phyloP scores from a whole-genome alignment of 179 eudicot species.

The Pouteria campechiana region DNA sequence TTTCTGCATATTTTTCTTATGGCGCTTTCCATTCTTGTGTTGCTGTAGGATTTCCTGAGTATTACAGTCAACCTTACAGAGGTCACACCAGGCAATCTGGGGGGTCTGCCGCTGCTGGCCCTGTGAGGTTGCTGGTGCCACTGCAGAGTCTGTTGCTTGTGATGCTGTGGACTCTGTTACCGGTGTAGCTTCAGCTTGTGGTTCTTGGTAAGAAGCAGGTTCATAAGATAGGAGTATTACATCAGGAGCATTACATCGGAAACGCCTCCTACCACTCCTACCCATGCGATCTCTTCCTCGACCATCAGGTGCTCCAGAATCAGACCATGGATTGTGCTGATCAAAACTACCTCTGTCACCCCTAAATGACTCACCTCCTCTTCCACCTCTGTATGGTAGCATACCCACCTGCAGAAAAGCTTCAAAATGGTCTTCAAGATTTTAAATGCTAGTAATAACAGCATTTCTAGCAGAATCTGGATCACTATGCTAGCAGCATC shows the following conservation, averaged over 20 bases:
- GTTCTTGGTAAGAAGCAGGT: not conserved
- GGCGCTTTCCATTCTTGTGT: constrained; percentile 37
- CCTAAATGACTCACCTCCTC: constrained; percentile 11
- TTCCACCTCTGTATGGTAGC: constrained; percentile 11
- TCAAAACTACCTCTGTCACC: constrained; percentile 11
- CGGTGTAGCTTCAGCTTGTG: constrained; percentile 2
- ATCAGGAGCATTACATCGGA: constrained; percentile 1
- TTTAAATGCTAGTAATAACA: no score
- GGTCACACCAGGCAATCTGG: constrained; percentile 22
- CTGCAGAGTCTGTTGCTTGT: no score
- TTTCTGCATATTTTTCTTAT: constrained; percentile 27
- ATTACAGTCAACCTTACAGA: constrained; percentile 36
- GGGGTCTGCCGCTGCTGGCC: constrained; percentile 10
- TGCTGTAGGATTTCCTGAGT: constrained; percentile 32
- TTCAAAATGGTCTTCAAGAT: no score
- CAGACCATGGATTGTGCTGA: constrained; percentile 3
- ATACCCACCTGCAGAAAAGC: constrained; percentile 16
- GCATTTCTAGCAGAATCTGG: no score
- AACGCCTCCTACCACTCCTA: constrained; percentile 4
- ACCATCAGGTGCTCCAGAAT: constrained; percentile 1
- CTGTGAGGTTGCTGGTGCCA: constrained; percentile 3
- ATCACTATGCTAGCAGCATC: no score
- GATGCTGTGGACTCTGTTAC: no score
- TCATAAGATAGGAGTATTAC: constrained; percentile 4
- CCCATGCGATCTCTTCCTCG: constrained; percentile 17